These are phyloP conservation scores for Tribonema minus DNA, from an alignment of 108 stramenopile genomes.

Conservation along the genomic window DNA sequence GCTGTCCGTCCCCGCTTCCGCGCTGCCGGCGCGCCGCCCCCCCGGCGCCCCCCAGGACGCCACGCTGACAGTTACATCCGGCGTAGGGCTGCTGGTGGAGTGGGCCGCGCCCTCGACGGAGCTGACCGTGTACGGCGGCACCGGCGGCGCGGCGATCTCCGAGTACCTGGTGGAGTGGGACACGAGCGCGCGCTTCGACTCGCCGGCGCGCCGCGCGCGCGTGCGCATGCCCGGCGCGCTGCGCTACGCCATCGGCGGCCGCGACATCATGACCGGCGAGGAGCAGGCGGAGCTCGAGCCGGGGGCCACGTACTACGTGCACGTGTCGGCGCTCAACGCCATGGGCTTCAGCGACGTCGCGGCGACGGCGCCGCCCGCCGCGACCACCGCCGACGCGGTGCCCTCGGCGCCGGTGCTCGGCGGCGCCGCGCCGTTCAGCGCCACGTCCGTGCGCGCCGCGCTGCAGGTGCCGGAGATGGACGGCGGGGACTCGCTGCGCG, in stretches of 20 bases:
- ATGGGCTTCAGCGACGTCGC: constrained; percentile 60
- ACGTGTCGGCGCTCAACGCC: constrained; percentile 70
- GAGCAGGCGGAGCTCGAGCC: constrained; percentile 54
- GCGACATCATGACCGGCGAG: constrained; percentile 71
- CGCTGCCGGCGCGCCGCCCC: constrained; percentile 15
- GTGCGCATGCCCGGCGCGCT: constrained; percentile 45
- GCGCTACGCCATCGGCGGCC: constrained; percentile 63
- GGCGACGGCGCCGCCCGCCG: constrained; percentile 50
- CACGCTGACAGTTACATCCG: constrained; percentile 45
- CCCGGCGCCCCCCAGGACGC: constrained; percentile 48
- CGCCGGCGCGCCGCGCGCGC: constrained; percentile 58
- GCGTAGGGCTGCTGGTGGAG: constrained; percentile 63
- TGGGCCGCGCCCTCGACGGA: constrained; percentile 64
- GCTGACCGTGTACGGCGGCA: constrained; percentile 66
- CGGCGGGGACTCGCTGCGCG: constrained; percentile 67
- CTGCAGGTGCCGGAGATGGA: constrained; percentile 64
- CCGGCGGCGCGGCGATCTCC: constrained; percentile 69
- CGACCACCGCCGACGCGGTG: constrained; percentile 59
- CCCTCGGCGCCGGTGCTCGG: constrained; percentile 54
- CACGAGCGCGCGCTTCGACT: constrained; percentile 59
- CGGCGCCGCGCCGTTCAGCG: constrained; percentile 27
- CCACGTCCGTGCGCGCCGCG: constrained; percentile 47
- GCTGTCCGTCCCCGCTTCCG: constrained; percentile 24
- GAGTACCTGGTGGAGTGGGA: constrained; percentile 80
- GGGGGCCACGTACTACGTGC: constrained; percentile 64